phyloP scores from a whole-genome alignment of 208 protist species.

The Wallacemonas sp. region DNA sequence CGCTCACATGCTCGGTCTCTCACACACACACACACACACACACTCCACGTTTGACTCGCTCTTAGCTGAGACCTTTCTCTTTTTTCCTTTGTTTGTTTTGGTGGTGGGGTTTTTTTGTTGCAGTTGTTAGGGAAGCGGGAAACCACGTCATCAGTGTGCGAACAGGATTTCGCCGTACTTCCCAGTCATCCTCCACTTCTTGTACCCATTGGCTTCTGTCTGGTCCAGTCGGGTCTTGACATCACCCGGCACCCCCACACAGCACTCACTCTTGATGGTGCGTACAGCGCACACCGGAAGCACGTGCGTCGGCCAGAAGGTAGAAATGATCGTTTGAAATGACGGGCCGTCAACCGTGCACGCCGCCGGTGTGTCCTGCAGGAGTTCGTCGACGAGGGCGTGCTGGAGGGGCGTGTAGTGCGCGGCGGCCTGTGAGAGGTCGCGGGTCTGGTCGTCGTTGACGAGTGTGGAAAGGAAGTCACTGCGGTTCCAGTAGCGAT shows the following conservation, averaged over 20 bases:
- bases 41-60: too few relatives aligned
- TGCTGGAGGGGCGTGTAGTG: slow-evolving; percentile 4
- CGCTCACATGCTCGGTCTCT: too few relatives aligned
- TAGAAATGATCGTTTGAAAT: slow-evolving; percentile 54
- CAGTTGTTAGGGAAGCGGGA: background rate
- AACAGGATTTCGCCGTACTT: slow-evolving; percentile 83
- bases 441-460: slow-evolving; percentile 10
- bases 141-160: slow-evolving; percentile 13
- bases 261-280: slow-evolving; percentile 89
- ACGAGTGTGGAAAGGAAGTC: slow-evolving; percentile 57
- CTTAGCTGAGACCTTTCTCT: too few relatives aligned
- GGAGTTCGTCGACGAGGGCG: slow-evolving; percentile 23
- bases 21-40: too few relatives aligned
- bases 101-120: background rate
- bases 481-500: slow-evolving; percentile 78
- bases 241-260: slow-evolving; percentile 56
- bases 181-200: slow-evolving; percentile 67
- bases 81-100: background rate
- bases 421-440: slow-evolving; percentile 19
- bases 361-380: slow-evolving; percentile 43
- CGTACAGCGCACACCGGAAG: slow-evolving; percentile 79
- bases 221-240: slow-evolving; percentile 51
- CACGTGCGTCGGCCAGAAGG: slow-evolving; percentile 68
- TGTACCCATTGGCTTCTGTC: slow-evolving; percentile 6
- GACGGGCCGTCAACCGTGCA: slow-evolving; percentile 31